Evolutionary conservation across 768 basidiomycete species (phyloP), one percentile per base, ranked within the genome.

Genomic region (Vishniacozyma victoriae): DNA sequence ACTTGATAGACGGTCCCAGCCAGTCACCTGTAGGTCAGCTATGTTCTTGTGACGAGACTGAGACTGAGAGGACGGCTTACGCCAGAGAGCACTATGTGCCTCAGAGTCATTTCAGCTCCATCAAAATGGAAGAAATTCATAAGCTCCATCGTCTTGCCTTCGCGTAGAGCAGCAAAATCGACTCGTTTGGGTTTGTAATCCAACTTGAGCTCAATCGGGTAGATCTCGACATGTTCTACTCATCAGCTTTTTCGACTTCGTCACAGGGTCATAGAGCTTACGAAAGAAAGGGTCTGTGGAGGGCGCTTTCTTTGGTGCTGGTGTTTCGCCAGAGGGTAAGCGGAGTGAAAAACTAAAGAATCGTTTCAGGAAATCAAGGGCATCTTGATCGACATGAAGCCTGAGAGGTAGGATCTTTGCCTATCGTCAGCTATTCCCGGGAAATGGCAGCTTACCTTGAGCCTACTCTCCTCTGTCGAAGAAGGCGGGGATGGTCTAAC

Each of bases 61-160:
- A 13, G 4, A 14, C 18, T 22, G 25, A 22, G 9, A 13, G 13
- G 4, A 13, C 13, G 13, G 77, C 88, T 65, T 69, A 96, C 92
- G 24, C 95, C 95, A 51, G 84, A 81, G 25, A 97, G 70, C 15
- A 87, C 89, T 55, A 97, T 84, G 63, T 95, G 91, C 48, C 95
- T 78, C 44, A 99, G 72, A 0, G 91, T 95, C 90, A 99, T 97
- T 72, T 96, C 95, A 3, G 93, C 87, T 0, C 89, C 92, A 60
- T 97, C 95, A 57, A 97, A 99, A 73, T 97, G 92, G 83, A 99
- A 99, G 72, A 99, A 97, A 69, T 99, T 99, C 93, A 99, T 97
- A 38, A 99, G 73, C 67, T 99, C 95, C 52, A 93, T 93, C 0
- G 90, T 91, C 71, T 79, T 82, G 13, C 95, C 95, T 52, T 91